Evolutionary conservation across 768 basidiomycete genomes (phyloP).

Genomic region (Phanerochaete carnosa): DNA sequence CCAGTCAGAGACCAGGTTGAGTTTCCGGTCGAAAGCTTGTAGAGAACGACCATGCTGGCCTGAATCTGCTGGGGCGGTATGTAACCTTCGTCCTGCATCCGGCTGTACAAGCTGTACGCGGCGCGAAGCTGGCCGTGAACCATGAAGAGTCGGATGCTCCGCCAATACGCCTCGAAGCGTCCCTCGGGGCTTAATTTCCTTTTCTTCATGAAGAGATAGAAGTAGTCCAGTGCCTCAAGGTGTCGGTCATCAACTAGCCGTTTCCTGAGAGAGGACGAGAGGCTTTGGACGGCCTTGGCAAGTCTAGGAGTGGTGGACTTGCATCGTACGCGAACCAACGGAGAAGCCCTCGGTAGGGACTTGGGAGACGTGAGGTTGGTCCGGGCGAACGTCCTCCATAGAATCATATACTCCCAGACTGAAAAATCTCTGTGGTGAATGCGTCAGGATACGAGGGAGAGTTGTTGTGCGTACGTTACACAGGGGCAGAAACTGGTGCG

Average conservation of each 20-base stretch:
- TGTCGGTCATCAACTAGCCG: not conserved
- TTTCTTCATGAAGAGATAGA: not conserved
- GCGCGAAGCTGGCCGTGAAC: not conserved
- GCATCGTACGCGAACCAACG: not conserved
- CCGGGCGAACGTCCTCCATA: not conserved
- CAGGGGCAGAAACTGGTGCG: too few species aligned
- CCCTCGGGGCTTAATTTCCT: not conserved
- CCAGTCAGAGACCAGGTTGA: not conserved
- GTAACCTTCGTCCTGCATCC: constrained; percentile 4
- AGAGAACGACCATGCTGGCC: not conserved
- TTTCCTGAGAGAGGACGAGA: not conserved
- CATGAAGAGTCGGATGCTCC: not conserved
- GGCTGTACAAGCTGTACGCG: not conserved
- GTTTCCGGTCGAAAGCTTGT: not conserved
- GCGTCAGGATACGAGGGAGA: too few species aligned
- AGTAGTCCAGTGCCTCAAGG: not conserved
- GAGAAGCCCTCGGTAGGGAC: too few species aligned
- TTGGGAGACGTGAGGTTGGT: not conserved
- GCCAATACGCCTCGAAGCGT: not conserved
- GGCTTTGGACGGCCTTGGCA: too few species aligned
- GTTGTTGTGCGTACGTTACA: too few species aligned
- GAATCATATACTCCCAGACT: not conserved
- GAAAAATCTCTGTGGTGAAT: too few species aligned
- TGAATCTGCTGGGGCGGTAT: not conserved
- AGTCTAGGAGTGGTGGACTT: not conserved